Conservation (phyloP, 352 stramenopile species). For the Thalassiosira livingstoniorum region DNA sequence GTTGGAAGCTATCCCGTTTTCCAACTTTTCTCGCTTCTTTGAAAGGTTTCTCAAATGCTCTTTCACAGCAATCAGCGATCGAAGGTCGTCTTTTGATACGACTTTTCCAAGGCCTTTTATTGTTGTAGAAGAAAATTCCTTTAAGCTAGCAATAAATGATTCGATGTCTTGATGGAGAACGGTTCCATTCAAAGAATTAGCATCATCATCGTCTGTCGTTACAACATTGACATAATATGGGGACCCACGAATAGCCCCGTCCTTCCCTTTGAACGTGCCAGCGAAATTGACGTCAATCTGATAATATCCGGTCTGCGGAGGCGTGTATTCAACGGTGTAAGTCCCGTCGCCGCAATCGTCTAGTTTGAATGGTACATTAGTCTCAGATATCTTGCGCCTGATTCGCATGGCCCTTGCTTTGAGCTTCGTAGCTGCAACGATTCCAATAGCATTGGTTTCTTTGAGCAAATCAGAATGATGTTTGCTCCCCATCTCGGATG, state of each 20-base stretch:
- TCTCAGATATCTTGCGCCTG: slow-evolving; percentile 32
- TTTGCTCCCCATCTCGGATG: background rate
- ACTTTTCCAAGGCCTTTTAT: slow-evolving; percentile 53
- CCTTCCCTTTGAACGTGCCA: slow-evolving; percentile 93
- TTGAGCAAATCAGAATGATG: background rate
- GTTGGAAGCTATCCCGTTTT: slow-evolving; percentile 80
- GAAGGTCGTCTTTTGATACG: slow-evolving; percentile 76
- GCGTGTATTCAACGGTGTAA: slow-evolving; percentile 92
- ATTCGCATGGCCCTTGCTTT: slow-evolving; percentile 48
- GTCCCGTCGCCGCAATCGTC: slow-evolving; percentile 93
- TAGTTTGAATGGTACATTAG: slow-evolving; percentile 33
- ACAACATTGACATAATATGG: slow-evolving; percentile 85
- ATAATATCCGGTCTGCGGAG: slow-evolving; percentile 88
- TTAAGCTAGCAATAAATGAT: slow-evolving; percentile 49
- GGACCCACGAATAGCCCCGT: slow-evolving; percentile 92
- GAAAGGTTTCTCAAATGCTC: slow-evolving; percentile 82
- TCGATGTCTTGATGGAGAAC: slow-evolving; percentile 44
- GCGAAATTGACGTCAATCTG: slow-evolving; percentile 90
- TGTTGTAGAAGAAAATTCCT: slow-evolving; percentile 34
- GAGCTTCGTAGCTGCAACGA: slow-evolving; percentile 49
- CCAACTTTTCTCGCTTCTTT: slow-evolving; percentile 56
- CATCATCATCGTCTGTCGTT: slow-evolving; percentile 60
- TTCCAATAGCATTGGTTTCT: slow-evolving; percentile 21
- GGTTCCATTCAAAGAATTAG: slow-evolving; percentile 73
- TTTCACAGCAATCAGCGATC: slow-evolving; percentile 85